Evolutionary conservation across 805 yeast genomes (phyloP), one percentile per base, ranked within the genome.

Genomic region (Wickerhamiella azyma): DNA sequence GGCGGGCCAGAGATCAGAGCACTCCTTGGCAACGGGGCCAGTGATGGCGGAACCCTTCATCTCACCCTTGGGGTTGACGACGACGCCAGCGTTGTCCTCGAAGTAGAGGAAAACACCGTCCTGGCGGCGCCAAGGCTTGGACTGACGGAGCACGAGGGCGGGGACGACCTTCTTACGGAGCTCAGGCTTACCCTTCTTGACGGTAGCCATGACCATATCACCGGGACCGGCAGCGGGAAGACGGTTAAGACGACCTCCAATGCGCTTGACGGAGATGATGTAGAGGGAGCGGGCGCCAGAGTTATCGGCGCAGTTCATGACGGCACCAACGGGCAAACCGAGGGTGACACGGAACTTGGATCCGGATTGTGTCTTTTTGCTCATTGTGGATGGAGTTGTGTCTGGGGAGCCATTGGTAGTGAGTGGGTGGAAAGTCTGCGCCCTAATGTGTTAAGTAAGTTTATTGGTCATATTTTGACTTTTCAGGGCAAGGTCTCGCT

Each of bases 1-100:
- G 79, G 98, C 85, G 72, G 99, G 99, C 99, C 99, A 92, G 73
- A 92, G 83, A 71, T 92, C 99, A 71, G 99, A 98, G 80, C 98
- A 94, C 79, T 92, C 99, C 78, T 92, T 92, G 72, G 96, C 97
- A 69, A 92, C 99, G 67, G 99, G 99, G 74, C 99, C 99, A 68
- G 99, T 94, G 72, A 92, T 92, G 67, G 98, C 99, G 62, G 98
- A 94, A 76, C 99, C 99, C 81, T 92, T 92, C 98, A 94, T 92
- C 76, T 92, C 99, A 79, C 99, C 99, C 92, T 92, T 92, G 70
- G 99, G 98, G 78, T 92, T 92, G 71, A 92, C 98, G 69, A 92
- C 92, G 72, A 94, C 99, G 81, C 98, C 98, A 59, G 99, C 99
- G 69, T 92, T 92, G 77, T 92, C 99, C 81, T 92, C 99, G 65